These are phyloP conservation scores for Meredithiella fracta DNA, from an alignment of 2,329 filamentous ascomycete species.

Conservation along the genomic window DNA sequence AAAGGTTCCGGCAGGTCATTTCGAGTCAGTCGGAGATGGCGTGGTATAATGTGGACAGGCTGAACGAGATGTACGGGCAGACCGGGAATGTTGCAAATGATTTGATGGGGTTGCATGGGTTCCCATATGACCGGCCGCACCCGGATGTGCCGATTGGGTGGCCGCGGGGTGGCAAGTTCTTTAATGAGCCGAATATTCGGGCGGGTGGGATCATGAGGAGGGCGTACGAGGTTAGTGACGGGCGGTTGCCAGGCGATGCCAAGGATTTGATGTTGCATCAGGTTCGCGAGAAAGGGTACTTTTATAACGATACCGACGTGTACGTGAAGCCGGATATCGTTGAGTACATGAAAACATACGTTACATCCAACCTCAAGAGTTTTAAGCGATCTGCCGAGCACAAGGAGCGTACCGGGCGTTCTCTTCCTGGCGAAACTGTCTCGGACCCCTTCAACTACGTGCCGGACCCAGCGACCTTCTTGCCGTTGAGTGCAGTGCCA, in stretches of 20 bases:
- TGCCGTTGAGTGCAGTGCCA: not conserved
- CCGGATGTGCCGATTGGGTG: conserved; percentile 1
- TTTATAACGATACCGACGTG: not conserved
- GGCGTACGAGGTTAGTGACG: too few relatives aligned
- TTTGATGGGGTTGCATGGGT: conserved; percentile 3
- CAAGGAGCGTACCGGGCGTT: not conserved
- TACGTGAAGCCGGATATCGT: not conserved
- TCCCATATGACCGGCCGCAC: conserved; percentile 2
- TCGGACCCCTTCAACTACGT: not conserved
- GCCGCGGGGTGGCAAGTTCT: not conserved
- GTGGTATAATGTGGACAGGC: not conserved
- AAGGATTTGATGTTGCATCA: not conserved
- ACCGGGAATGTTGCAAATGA: conserved; percentile 1
- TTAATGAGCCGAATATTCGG: not conserved
- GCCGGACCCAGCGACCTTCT: not conserved
- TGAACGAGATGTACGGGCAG: not conserved
- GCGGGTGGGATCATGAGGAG: too few relatives aligned
- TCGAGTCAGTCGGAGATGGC: not conserved
- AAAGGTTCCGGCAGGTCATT: not conserved
- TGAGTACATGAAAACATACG: not conserved
- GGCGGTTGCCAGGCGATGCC: not conserved
- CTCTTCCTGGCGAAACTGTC: not conserved
- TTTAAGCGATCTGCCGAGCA: not conserved
- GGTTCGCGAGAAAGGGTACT: not conserved
- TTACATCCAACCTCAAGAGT: not conserved